A percentile compares a stretch with the other conserved stretches of the same genome.
Evolutionary conservation across 805 yeast species (phyloP).

Genomic region (Ogataea glucozyma): DNA sequence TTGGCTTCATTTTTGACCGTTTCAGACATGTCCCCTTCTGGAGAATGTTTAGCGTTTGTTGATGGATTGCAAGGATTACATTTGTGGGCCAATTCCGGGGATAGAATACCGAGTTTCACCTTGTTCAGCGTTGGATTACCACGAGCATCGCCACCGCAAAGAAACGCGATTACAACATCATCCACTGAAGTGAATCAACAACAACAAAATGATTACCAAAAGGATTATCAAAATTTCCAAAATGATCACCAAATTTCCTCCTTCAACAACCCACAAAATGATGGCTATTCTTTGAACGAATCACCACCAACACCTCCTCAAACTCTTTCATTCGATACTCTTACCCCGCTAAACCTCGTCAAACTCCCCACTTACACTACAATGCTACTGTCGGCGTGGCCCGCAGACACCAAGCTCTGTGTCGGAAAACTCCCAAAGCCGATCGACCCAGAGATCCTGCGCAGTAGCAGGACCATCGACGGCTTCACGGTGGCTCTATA

Average conservation of each 20-base stretch:
- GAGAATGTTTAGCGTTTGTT: constrained; percentile 71
- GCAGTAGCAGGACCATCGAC: constrained; percentile 38
- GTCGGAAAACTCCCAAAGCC: constrained; percentile 57
- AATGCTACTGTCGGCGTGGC: constrained; percentile 78
- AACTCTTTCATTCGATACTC: too few relatives aligned
- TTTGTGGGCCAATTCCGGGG: constrained; percentile 62
- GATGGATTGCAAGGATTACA: constrained; percentile 66
- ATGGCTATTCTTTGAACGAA: too few relatives aligned
- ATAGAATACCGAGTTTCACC: constrained; percentile 37
- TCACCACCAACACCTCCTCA: too few relatives aligned
- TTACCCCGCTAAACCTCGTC: constrained; percentile 70
- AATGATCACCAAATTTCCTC: too few relatives aligned
- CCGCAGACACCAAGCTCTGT: constrained; percentile 59
- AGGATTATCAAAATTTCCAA: too few relatives aligned
- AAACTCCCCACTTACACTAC: constrained; percentile 89
- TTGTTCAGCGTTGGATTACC: constrained; percentile 49
- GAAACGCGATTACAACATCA: too few relatives aligned
- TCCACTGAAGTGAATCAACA: too few relatives aligned
- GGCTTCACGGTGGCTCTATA: constrained; percentile 49
- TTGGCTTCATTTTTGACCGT: constrained; percentile 47
- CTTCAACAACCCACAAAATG: too few relatives aligned
- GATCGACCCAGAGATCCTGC: constrained; percentile 50
- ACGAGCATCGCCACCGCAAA: constrained; percentile 44
- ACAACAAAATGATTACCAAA: too few relatives aligned
- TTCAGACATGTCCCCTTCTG: constrained; percentile 62